These are phyloP conservation scores for Cutaneotrichosporon dermatis DNA, from an alignment of 1,284 basidiomycete species.

Conservation along the genomic window DNA sequence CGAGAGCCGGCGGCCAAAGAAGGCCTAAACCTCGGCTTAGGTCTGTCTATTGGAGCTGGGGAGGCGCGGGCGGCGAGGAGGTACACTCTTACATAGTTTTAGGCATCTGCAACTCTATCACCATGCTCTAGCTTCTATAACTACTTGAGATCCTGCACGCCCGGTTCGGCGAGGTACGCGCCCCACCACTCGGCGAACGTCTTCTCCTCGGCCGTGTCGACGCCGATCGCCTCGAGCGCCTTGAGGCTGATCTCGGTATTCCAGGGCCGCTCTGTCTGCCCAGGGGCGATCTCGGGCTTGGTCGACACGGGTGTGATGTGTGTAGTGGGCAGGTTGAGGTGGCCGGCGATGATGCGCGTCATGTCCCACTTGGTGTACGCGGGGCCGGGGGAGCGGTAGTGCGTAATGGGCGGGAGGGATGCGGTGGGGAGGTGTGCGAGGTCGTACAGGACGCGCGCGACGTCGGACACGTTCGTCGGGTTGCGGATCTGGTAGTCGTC, in stretches of 20 bases:
- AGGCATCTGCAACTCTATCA: neutral
- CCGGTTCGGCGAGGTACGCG: constrained; percentile 18
- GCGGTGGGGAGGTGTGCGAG: constrained; percentile 34
- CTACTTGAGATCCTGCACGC: no score
- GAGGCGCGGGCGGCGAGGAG: neutral
- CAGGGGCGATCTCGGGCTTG: constrained; percentile 27
- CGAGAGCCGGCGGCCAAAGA: constrained; percentile 27
- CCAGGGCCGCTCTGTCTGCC: constrained; percentile 42
- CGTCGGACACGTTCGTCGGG: constrained; percentile 53
- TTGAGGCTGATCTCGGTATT: constrained; percentile 44
- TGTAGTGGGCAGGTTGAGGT: constrained; percentile 35
- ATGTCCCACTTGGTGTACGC: constrained; percentile 54
- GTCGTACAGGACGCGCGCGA: constrained; percentile 49
- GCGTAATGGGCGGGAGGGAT: constrained; percentile 45
- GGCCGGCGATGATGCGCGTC: constrained; percentile 41
- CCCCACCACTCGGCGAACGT: constrained; percentile 44
- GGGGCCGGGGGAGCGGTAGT: constrained; percentile 50
- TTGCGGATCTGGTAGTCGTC: constrained; percentile 50
- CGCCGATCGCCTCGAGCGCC: constrained; percentile 33
- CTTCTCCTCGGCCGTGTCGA: constrained; percentile 33
- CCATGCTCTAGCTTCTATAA: constrained; percentile 5
- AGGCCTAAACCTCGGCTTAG: neutral
- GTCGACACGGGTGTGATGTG: constrained; percentile 40
- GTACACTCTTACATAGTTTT: constrained; percentile 1
- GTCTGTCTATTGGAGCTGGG: neutral